Base-by-base conservation (phyloP, 371 early-diverging fungal genomes). In the Zychaea mexicana region DNA sequence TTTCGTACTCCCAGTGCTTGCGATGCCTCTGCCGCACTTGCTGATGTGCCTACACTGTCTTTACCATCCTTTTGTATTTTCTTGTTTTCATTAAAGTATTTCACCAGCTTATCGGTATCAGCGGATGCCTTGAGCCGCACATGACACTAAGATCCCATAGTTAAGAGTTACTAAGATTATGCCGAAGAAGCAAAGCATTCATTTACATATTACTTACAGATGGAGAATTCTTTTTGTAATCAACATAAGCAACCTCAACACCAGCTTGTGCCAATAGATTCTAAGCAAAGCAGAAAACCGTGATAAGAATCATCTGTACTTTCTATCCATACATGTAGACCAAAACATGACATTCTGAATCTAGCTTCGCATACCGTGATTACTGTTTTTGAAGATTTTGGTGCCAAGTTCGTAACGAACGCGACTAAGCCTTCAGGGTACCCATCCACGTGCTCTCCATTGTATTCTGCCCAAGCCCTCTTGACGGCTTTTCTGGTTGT, bases 211-310 rank as follows among this genome's bases (percentile, higher is more conserved):
- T 45, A 12, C 45, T 59, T 70, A 64, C 70, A 19, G 38, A 58
- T n/a, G 56, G 24, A 1, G 70, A 9, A 3, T 71, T 71, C 49
- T 73, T 78, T 46, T 74, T 78, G 27, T 71, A 61, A 12, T 69
- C 68, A 49, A 76, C 62, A 52, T 68, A 81, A 0, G 68, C 71
- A 53, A 81, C 45, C 4, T 61, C 38, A 4, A 67, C 61, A n/a
- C 69, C 74, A 1, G 81, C 71, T 21, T 68, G 53, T 39, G 78
- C 61, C 33, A 81, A 32, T 26, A 76, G 58, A 52, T 42, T 27
- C 30, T 65, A 53, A 38, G 12, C 19, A 53, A 3, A 30, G 13
- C 15, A 39, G 49, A 24, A 38, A 4, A n/a, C 15, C 54, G 26
- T 21, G 15, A 21, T 15, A n/a, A 56, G 12, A 53, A n/a, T 28